These are phyloP conservation scores for Pseudocercospora vitis DNA, from an alignment of 2,329 filamentous ascomycete species.

Conservation along the genomic window DNA sequence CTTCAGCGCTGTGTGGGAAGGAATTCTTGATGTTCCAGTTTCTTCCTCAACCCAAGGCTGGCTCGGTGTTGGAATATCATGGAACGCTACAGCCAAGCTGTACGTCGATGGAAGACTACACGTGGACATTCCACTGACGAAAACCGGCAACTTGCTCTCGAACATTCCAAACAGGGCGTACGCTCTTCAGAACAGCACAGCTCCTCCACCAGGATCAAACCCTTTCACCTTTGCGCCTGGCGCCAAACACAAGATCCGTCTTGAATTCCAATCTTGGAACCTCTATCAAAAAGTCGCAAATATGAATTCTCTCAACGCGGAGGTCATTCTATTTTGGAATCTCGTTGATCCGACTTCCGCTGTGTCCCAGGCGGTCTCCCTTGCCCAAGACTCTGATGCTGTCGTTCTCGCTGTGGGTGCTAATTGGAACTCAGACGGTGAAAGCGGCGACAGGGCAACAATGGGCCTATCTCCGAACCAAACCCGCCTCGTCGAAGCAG, in stretches of 20 bases:
- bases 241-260: constrained; percentile 17
- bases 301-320: constrained; percentile 19
- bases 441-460: constrained; percentile 21
- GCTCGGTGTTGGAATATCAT: constrained; percentile 20
- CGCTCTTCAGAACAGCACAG: constrained; percentile 17
- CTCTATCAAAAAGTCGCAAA: constrained; percentile 24
- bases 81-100: constrained; percentile 23
- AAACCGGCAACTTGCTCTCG: constrained; percentile 21
- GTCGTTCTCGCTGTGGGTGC: constrained; percentile 18
- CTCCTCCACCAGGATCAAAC: constrained; percentile 19
- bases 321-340: constrained; percentile 25
- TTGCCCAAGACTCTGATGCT: constrained; percentile 11
- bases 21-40: constrained; percentile 19
- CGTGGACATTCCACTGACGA: constrained; percentile 20
- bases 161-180: constrained; percentile 19
- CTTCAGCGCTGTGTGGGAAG: constrained; percentile 24
- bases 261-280: constrained; percentile 23
- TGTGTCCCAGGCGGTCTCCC: constrained; percentile 12
- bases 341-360: constrained; percentile 18
- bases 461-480: constrained; percentile 19
- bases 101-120: constrained; percentile 19
- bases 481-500: constrained; percentile 14
- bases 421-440: constrained; percentile 22
- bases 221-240: constrained; percentile 20
- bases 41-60: constrained; percentile 17